These are phyloP conservation scores for Blastobotrys ciferrii DNA, from an alignment of 1,139 yeast genomes.

Conservation along the genomic window DNA sequence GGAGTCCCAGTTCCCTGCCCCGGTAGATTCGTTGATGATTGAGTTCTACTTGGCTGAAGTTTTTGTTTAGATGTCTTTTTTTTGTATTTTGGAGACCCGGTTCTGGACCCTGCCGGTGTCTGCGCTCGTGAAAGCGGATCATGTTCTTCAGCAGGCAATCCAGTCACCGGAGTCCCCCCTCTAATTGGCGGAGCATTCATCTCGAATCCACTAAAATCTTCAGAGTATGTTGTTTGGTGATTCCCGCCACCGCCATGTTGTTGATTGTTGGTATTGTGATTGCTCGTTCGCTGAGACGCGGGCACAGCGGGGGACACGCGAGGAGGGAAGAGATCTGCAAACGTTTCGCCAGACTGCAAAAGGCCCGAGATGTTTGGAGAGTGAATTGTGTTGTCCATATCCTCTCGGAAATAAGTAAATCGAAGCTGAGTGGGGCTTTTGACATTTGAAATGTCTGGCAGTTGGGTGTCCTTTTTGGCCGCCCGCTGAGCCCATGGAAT, in stretches of 20 bases:
- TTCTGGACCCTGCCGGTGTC: constrained; percentile 2
- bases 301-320: not conserved
- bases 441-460: constrained; percentile 15
- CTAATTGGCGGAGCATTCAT: not conserved
- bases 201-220: not conserved
- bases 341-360: constrained; percentile 45
- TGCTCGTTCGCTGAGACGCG: not conserved
- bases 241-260: not conserved
- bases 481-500: constrained; percentile 57
- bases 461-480: constrained; percentile 8
- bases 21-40: not conserved
- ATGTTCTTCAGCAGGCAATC: not conserved
- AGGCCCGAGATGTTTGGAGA: constrained; percentile 86
- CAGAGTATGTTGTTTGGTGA: not conserved
- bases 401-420: constrained; percentile 90
- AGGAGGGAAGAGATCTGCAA: constrained; percentile 37
- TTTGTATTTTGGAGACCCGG: not conserved
- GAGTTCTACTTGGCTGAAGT: not conserved
- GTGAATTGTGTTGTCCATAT: constrained; percentile 82
- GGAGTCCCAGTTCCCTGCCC: not conserved
- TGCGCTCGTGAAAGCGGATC: constrained; percentile 1
- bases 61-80: not conserved
- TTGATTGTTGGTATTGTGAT: not conserved
- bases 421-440: constrained; percentile 38
- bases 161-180: not conserved